Evolutionary conservation across 129 eudicot genomes (phyloP).

Genomic region (Flaveria trinervia): DNA sequence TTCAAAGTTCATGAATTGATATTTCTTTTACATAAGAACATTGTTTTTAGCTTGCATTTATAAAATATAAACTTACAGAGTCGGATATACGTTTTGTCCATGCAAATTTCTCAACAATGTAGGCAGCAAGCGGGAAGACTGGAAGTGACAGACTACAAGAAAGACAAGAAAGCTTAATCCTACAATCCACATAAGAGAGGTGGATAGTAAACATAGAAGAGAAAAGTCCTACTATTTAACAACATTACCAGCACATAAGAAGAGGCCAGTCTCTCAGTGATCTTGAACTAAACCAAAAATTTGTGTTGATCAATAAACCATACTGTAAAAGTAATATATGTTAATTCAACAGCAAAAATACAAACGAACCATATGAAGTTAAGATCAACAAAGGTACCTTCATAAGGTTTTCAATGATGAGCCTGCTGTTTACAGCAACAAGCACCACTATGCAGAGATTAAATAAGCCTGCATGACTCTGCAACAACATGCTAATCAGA

Average conservation of each 20-base stretch:
- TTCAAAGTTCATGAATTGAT: background rate
- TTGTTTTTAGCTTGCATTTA: background rate
- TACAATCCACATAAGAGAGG: constrained; percentile 8
- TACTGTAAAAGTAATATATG: constrained; percentile 52
- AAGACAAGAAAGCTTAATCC: background rate
- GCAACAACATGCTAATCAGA: constrained; percentile 24
- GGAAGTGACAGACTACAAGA: constrained; percentile 64
- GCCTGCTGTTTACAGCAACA: constrained; percentile 88
- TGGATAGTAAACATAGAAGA: background rate
- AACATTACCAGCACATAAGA: constrained; percentile 72
- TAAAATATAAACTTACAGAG: constrained; percentile 41
- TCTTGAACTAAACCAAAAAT: constrained; percentile 79
- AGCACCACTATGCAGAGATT: constrained; percentile 91
- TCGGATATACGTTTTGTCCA: constrained; percentile 54
- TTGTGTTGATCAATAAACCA: constrained; percentile 68
- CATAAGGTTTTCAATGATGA: constrained; percentile 82
- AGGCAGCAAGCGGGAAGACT: constrained; percentile 73
- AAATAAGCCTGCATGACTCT: constrained; percentile 88
- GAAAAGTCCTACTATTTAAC: background rate
- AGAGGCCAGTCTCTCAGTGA: constrained; percentile 85
- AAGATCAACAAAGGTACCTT: constrained; percentile 42
- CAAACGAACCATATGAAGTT: background rate
- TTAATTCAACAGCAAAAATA: constrained; percentile 1
- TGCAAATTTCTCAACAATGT: constrained; percentile 64
- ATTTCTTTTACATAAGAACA: constrained; percentile 7